Conservation (phyloP, 768 basidiomycete species). For the Serpula lacrymans region DNA sequence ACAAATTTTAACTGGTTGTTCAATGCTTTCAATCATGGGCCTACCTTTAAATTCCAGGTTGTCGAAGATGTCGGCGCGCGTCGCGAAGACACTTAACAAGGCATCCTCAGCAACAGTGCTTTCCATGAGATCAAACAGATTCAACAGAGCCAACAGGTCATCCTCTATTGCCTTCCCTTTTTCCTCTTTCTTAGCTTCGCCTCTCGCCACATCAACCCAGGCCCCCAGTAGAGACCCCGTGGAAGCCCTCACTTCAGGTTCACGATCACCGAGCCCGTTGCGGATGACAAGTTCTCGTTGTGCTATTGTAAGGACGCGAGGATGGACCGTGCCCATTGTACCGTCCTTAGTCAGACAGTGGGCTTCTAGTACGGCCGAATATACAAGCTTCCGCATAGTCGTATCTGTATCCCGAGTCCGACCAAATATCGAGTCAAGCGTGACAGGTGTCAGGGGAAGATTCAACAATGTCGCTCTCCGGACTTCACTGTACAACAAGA, state of each 20-base stretch:
- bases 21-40: slow-evolving; percentile 13
- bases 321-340: slow-evolving; percentile 57
- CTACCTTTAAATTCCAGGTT: slow-evolving; percentile 66
- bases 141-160: slow-evolving; percentile 46
- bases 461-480: slow-evolving; percentile 76
- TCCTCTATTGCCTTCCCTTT: slow-evolving; percentile 30
- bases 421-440: slow-evolving; percentile 64
- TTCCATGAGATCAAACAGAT: slow-evolving; percentile 57
- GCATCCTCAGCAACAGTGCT: slow-evolving; percentile 71
- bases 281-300: slow-evolving; percentile 78
- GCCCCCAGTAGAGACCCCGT: slow-evolving; percentile 66
- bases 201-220: slow-evolving; percentile 67
- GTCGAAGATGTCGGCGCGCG: slow-evolving; percentile 62
- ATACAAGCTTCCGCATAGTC: slow-evolving; percentile 70
- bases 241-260: slow-evolving; percentile 65
- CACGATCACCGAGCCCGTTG: slow-evolving; percentile 85
- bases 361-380: slow-evolving; percentile 52
- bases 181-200: slow-evolving; percentile 36
- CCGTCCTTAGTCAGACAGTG: slow-evolving; percentile 30
- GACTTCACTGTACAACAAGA: slow-evolving; percentile 79
- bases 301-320: slow-evolving; percentile 57
- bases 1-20: background rate
- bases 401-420: slow-evolving; percentile 81
- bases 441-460: slow-evolving; percentile 52
- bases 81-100: slow-evolving; percentile 66